These are phyloP conservation scores for Candida ipomoeae DNA, from an alignment of 805 yeast genomes.

Conservation along the genomic window DNA sequence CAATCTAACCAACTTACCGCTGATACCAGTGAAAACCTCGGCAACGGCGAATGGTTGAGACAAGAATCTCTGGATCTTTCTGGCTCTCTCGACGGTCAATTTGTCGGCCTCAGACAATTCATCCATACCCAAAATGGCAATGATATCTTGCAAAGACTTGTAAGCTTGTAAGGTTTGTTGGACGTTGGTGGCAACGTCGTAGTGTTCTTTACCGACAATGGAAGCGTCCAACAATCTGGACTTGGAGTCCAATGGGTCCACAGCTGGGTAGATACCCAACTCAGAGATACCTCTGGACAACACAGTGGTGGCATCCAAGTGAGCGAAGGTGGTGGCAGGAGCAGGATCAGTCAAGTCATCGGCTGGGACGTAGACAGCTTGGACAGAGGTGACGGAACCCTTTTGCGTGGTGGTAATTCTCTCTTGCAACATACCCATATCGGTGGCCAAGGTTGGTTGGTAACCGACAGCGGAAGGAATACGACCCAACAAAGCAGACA, in stretches of 20 bases:
- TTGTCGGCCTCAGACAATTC: conserved; percentile 98
- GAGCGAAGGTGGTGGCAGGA: conserved; percentile 99
- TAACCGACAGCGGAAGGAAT: conserved; percentile 99
- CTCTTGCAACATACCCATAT: conserved; percentile 99
- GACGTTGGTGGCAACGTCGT: conserved; percentile 88
- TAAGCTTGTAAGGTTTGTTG: conserved; percentile 99
- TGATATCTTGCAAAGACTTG: conserved; percentile 99
- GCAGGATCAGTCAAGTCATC: conserved; percentile 99
- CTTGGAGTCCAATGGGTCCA: conserved; percentile 99
- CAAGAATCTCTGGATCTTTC: conserved; percentile 99
- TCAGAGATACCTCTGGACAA: conserved; percentile 99
- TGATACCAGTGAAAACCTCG: conserved; percentile 99
- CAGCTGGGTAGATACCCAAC: conserved; percentile 99
- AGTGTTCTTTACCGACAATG: conserved; percentile 98
- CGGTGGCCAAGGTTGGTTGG: conserved; percentile 99
- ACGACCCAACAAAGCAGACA: conserved; percentile 99
- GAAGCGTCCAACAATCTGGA: conserved; percentile 97
- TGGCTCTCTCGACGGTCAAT: conserved; percentile 99
- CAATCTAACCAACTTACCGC: conserved; percentile 95
- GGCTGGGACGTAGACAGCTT: conserved; percentile 99
- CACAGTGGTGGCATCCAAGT: conserved; percentile 99
- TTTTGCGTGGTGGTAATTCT: conserved; percentile 99
- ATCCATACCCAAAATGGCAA: conserved; percentile 99
- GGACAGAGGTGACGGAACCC: conserved; percentile 99
- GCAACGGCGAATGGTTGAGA: conserved; percentile 99